Evolutionary conservation across 2,329 filamentous ascomycete genomes (phyloP).

Genomic region (Davidsoniella eucalypti): DNA sequence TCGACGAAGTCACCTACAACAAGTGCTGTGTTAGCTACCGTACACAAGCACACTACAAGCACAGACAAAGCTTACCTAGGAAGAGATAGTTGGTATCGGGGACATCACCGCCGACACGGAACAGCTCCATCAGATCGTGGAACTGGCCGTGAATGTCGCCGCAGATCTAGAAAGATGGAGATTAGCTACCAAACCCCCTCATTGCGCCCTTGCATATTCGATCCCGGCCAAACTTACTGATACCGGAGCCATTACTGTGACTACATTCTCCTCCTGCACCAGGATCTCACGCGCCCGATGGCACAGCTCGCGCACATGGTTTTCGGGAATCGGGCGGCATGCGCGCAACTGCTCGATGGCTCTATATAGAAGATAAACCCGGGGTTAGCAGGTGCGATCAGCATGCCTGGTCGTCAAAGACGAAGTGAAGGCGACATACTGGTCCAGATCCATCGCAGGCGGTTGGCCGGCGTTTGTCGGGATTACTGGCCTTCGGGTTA

Average conservation of each 20-base stretch:
- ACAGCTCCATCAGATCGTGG: slow-evolving; percentile 92
- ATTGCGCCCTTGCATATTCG: too few species aligned
- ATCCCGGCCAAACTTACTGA: slow-evolving; percentile 40
- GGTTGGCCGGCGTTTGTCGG: too few species aligned
- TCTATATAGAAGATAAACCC: slow-evolving; percentile 28
- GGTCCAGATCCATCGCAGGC: slow-evolving; percentile 74
- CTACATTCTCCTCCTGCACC: slow-evolving; percentile 95
- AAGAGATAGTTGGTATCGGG: slow-evolving; percentile 95
- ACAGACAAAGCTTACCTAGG: slow-evolving; percentile 46
- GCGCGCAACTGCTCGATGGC: slow-evolving; percentile 90
- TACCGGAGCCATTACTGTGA: slow-evolving; percentile 84
- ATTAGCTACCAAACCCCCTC: slow-evolving; percentile 3
- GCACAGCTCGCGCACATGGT: slow-evolving; percentile 88
- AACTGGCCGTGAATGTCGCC: slow-evolving; percentile 96
- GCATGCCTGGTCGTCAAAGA: neutral
- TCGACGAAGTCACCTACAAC: slow-evolving; percentile 79
- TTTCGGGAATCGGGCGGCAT: slow-evolving; percentile 89
- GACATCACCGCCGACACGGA: slow-evolving; percentile 81
- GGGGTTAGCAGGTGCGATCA: neutral
- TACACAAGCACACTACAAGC: neutral
- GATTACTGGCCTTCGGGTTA: neutral
- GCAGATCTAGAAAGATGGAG: slow-evolving; percentile 47
- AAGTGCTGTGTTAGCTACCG: neutral
- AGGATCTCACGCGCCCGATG: slow-evolving; percentile 92
- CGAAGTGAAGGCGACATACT: slow-evolving; percentile 33